Percentiles rank a stretch among this genome's conserved stretches.
These are phyloP conservation scores for Daucus carota DNA, from an alignment of 129 eudicot genomes.

Conservation along the genomic window DH1_v3.0 NC_030388.2:26891001-26891500, in stretches of 20 bases:
- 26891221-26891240: constrained; percentile 27
- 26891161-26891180: not conserved
- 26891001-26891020: constrained; percentile 43
- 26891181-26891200: constrained; percentile 16
- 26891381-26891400: constrained; percentile 45
- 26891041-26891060: constrained; percentile 22
- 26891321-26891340: constrained; percentile 1
- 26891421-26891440: constrained; percentile 54
- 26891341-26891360: constrained; percentile 59
- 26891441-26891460: constrained; percentile 49
- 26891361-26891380: constrained; percentile 59
- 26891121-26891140: constrained; percentile 21
- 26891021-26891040: constrained; percentile 19
- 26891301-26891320: constrained; percentile 19
- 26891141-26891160: not conserved
- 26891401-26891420: constrained; percentile 53
- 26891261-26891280: constrained; percentile 29
- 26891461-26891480: constrained; percentile 49
- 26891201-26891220: not conserved
- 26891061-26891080: constrained; percentile 52
- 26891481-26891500: not conserved
- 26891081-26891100: constrained; percentile 40
- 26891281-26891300: constrained; percentile 16
- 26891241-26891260: constrained; percentile 23
- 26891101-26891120: constrained; percentile 35